These are phyloP conservation scores for Selaginella tamariscina DNA, from an alignment of 75 land plant species.

Conservation along the genomic window DNA sequence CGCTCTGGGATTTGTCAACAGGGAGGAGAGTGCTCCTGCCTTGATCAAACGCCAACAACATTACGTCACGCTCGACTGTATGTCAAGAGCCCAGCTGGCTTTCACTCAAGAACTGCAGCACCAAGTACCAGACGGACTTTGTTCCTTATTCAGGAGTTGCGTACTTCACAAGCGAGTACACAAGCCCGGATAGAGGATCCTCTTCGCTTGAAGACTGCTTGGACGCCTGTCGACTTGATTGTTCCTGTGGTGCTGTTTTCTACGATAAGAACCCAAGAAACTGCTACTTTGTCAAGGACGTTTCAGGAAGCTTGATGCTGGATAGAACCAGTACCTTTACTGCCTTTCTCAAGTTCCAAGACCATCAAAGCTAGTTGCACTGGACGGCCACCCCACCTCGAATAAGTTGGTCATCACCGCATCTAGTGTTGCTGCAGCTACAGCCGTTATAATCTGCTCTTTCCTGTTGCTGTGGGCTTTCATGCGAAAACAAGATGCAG, in stretches of 20 bases:
- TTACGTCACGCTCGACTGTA: not conserved
- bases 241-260: constrained; percentile 8
- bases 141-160: not conserved
- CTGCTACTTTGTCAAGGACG: not conserved
- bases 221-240: not conserved
- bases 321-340: not conserved
- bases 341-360: constrained; percentile 9
- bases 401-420: not conserved
- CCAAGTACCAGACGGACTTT: not conserved
- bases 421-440: not conserved
- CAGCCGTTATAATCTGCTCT: not conserved
- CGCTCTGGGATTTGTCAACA: not conserved
- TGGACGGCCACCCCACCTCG: not conserved
- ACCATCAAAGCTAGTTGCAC: not conserved
- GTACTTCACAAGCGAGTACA: not conserved
- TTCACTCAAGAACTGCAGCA: not conserved
- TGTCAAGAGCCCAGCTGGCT: not conserved
- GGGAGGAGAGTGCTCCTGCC: not conserved
- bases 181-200: not conserved
- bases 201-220: not conserved
- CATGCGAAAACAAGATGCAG: not conserved
- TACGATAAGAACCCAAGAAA: not conserved
- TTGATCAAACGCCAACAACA: not conserved
- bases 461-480: not conserved
- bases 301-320: constrained; percentile 1